Conservation (phyloP, 306 rosid species). For the Cicer pinnatifidum region DNA sequence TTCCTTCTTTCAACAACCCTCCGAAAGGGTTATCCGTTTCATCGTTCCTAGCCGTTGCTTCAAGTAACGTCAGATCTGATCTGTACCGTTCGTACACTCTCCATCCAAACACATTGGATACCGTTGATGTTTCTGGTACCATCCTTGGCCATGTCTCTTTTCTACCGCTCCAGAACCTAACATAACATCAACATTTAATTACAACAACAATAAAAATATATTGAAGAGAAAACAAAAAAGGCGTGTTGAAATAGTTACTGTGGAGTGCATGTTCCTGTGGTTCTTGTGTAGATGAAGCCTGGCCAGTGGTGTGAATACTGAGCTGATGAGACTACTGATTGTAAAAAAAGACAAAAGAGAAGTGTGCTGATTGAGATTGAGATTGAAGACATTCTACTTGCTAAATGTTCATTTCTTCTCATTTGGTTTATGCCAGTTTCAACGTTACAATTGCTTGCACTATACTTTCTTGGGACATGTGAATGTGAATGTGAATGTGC, state of each 20-base stretch:
- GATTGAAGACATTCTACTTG: conserved; percentile 18
- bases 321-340: not conserved
- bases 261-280: conserved; percentile 78
- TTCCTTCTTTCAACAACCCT: conserved; percentile 75
- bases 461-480: conserved; percentile 45
- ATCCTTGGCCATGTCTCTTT: conserved; percentile 85
- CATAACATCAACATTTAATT: not conserved
- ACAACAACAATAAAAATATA: too few relatives aligned
- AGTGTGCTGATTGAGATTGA: not conserved
- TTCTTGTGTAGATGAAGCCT: conserved; percentile 71
- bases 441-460: conserved; percentile 37
- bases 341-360: conserved; percentile 35
- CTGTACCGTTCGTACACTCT: conserved; percentile 71
- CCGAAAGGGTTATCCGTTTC: conserved; percentile 54
- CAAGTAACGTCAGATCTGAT: conserved; percentile 72
- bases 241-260: conserved; percentile 45
- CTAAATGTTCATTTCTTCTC: conserved; percentile 21
- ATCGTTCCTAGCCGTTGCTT: conserved; percentile 69
- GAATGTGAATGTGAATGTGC: conserved; percentile 32
- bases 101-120: conserved; percentile 80
- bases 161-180: conserved; percentile 81
- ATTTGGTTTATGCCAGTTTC: conserved; percentile 30
- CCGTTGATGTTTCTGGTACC: conserved; percentile 82
- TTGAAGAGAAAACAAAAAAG: too few relatives aligned
- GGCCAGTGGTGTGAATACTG: conserved; percentile 42